phyloP scores from a whole-genome alignment of 2,329 filamentous ascomycete species.

The Harringtonia lauricola region DNA sequence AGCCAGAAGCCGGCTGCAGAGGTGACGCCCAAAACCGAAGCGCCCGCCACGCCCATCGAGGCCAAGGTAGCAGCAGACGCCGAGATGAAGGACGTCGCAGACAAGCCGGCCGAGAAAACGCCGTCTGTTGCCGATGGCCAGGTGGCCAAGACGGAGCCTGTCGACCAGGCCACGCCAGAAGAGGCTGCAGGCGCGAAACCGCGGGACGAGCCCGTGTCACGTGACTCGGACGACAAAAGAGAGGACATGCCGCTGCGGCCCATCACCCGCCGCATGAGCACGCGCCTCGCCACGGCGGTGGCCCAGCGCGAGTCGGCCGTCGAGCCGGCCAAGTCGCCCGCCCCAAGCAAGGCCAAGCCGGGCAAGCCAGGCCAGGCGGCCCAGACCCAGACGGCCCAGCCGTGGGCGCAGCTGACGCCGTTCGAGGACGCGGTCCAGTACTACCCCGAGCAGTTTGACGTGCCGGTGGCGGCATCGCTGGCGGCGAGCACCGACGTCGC shows the following conservation, averaged over 20 bases:
- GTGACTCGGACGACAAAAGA: background rate
- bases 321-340: slow-evolving; percentile 2
- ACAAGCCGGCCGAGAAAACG: too few species aligned
- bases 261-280: slow-evolving; percentile 10
- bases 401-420: slow-evolving; percentile 11
- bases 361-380: background rate
- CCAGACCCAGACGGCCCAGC: slow-evolving; percentile 2
- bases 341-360: slow-evolving; percentile 1
- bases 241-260: slow-evolving; percentile 1
- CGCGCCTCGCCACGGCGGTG: slow-evolving; percentile 8
- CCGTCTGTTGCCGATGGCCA: too few species aligned
- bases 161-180: too few species aligned
- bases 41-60: too few species aligned
- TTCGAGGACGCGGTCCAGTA: slow-evolving; percentile 6
- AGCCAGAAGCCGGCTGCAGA: too few species aligned
- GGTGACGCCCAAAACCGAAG: too few species aligned
- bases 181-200: too few species aligned
- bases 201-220: too few species aligned
- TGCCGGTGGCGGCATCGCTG: background rate
- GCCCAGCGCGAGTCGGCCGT: slow-evolving; percentile 6
- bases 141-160: too few species aligned
- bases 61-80: too few species aligned
- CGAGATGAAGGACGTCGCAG: too few species aligned
- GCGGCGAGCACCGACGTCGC: background rate
- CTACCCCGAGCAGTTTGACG: slow-evolving; percentile 13